Percentiles rank a stretch among this genome's conserved stretches.
These are phyloP conservation scores for Brachypodium distachyon DNA, from an alignment of 202 grass and related monocot species.

Conservation along the genomic window DNA sequence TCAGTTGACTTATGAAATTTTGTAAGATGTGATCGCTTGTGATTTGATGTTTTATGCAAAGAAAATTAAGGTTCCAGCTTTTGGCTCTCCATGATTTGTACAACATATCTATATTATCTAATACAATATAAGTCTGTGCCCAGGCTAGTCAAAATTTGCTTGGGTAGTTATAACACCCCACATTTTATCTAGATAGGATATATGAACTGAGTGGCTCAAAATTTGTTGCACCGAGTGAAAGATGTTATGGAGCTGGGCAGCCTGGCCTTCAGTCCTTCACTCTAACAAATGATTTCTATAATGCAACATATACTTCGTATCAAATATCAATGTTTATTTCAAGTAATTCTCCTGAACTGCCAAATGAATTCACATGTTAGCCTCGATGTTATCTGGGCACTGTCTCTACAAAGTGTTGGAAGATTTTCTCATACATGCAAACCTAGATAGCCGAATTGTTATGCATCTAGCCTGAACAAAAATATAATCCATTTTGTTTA, in stretches of 20 bases:
- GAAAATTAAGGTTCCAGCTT: not conserved
- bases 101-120: not conserved
- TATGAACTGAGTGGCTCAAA: not conserved
- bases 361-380: not conserved
- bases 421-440: not conserved
- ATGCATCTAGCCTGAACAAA: not conserved
- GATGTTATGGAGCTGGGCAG: not conserved
- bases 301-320: not conserved
- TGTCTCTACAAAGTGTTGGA: not conserved
- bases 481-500: not conserved
- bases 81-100: not conserved
- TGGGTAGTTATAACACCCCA: not conserved
- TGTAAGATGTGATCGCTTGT: not conserved
- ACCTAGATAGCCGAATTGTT: not conserved
- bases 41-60: not conserved
- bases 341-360: not conserved
- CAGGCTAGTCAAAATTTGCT: not conserved
- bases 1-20: not conserved
- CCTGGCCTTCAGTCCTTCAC: not conserved
- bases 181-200: not conserved
- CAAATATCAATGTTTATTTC: not conserved
- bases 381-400: not conserved
- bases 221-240: not conserved
- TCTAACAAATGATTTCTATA: not conserved
- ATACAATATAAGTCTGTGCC: not conserved